phyloP scores from a whole-genome alignment of 2,329 filamentous ascomycete genomes.

The Fonsecaea monophora region DNA sequence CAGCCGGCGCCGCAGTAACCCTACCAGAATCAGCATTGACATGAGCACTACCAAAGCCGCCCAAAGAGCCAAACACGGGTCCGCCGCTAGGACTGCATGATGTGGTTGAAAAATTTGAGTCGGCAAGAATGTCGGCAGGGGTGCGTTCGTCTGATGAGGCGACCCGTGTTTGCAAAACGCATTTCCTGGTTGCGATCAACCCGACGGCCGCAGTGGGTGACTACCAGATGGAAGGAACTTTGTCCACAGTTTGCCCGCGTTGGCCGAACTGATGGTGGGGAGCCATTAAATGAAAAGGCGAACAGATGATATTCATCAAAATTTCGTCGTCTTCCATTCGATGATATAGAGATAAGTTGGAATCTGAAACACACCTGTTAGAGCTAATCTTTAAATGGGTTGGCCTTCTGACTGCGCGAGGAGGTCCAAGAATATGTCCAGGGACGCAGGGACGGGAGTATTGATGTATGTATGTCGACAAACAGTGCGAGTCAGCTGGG shows the following conservation, averaged over 20 bases:
- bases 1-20: not conserved
- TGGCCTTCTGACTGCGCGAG: not conserved
- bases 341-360: constrained; percentile 1
- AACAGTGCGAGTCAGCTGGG: not conserved
- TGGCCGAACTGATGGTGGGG: not conserved
- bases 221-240: not conserved
- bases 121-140: not conserved
- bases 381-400: constrained; percentile 1
- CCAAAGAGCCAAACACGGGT: not conserved
- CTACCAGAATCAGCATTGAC: not conserved
- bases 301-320: not conserved
- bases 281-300: not conserved
- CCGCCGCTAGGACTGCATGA: not conserved
- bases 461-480: not conserved
- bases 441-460: not conserved
- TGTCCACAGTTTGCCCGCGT: not conserved
- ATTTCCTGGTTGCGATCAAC: not conserved
- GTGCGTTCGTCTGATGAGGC: not conserved
- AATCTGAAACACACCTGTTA: constrained; percentile 17
- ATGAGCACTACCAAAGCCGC: not conserved
- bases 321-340: constrained; percentile 7
- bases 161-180: not conserved
- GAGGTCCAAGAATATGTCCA: not conserved
- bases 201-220: not conserved
- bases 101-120: not conserved